phyloP scores from a whole-genome alignment of 805 yeast genomes.

The Lachancea quebecensis region DNA sequence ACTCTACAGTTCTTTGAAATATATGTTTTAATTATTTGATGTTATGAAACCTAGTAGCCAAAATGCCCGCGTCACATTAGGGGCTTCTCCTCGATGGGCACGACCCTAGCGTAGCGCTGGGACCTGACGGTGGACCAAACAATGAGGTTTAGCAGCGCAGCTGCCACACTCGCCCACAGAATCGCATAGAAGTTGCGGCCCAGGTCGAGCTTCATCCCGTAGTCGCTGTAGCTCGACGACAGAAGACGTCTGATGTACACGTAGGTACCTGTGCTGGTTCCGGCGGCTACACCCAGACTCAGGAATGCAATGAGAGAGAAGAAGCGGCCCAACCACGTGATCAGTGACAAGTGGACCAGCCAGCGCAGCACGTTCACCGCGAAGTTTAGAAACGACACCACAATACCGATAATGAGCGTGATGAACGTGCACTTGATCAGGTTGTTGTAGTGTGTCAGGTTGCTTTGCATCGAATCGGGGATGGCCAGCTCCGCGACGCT shows the following conservation, averaged over 20 bases:
- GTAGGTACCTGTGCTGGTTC: constrained; percentile 58
- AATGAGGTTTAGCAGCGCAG: constrained; percentile 36
- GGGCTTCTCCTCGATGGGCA: constrained; percentile 21
- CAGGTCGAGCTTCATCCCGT: constrained; percentile 51
- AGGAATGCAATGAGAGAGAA: constrained; percentile 37
- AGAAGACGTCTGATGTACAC: constrained; percentile 42
- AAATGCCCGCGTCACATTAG: constrained; percentile 1
- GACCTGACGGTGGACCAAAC: constrained; percentile 32
- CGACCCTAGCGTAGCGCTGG: constrained; percentile 7
- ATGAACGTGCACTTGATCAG: constrained; percentile 55
- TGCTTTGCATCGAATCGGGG: constrained; percentile 47
- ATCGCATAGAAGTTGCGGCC: constrained; percentile 49
- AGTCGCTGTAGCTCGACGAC: constrained; percentile 39
- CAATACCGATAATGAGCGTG: constrained; percentile 44
- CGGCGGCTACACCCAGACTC: constrained; percentile 40
- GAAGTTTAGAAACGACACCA: constrained; percentile 36
- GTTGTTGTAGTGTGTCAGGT: constrained; percentile 38
- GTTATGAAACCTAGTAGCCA: too few relatives aligned
- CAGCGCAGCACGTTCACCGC: constrained; percentile 30
- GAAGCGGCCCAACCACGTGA: constrained; percentile 42
- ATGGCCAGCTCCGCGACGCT: constrained; percentile 35
- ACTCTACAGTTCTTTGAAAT: too few relatives aligned
- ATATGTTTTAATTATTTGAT: too few relatives aligned
- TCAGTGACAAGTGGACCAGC: constrained; percentile 39
- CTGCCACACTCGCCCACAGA: constrained; percentile 57